phyloP scores from a whole-genome alignment of 1,139 yeast species.

The Waltiozyma sp. region DNA sequence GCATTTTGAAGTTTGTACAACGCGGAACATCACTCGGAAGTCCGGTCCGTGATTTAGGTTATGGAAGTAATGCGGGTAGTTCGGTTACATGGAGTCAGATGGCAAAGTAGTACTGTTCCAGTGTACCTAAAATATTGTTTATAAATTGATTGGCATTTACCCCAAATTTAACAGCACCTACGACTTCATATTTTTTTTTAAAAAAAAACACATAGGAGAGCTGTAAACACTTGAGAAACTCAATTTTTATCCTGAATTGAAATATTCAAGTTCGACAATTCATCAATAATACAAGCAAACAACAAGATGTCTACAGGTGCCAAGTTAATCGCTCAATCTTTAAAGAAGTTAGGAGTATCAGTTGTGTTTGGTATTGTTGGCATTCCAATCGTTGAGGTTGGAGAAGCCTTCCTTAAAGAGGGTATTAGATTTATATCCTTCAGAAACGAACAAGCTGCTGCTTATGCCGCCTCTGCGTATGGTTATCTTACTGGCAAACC shows the following conservation, averaged over 20 bases:
- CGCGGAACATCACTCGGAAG: neutral
- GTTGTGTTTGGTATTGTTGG: constrained; percentile 59
- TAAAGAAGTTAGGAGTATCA: constrained; percentile 37
- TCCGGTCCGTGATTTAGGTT: neutral
- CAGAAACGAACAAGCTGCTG: constrained; percentile 59
- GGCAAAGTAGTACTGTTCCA: no score
- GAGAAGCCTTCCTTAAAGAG: constrained; percentile 39
- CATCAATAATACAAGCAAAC: neutral
- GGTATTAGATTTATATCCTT: constrained; percentile 47
- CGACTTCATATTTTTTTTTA: no score
- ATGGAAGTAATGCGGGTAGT: no score
- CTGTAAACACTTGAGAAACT: no score
- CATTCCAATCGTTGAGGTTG: constrained; percentile 55
- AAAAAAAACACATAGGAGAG: no score
- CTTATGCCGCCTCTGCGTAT: constrained; percentile 59
- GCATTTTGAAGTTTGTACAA: no score
- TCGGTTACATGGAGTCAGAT: no score
- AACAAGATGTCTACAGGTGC: constrained; percentile 15
- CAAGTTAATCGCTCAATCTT: constrained; percentile 28
- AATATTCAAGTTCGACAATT: neutral
- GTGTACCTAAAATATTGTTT: no score
- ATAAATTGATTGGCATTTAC: no score
- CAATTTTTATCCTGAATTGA: no score
- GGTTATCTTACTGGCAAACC: constrained; percentile 53
- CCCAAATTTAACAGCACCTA: neutral